Evolutionary conservation across 2,329 filamentous ascomycete genomes (phyloP).

Genomic region (Beauveria medogensis): DNA sequence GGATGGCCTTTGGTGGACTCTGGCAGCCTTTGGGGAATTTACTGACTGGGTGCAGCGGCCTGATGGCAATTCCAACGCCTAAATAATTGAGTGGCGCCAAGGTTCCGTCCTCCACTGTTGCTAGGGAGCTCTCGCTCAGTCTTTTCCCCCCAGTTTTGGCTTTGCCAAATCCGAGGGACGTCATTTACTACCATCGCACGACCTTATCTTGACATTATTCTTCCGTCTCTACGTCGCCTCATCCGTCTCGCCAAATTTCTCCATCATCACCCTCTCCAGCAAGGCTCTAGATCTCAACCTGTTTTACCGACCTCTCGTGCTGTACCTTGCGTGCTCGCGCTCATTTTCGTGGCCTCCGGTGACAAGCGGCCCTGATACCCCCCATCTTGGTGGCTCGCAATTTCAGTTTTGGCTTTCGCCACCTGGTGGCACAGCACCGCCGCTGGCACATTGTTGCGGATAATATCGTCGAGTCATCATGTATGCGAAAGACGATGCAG

Average conservation of each 20-base stretch:
- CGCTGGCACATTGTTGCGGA: slow-evolving; percentile 1
- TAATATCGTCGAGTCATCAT: not conserved
- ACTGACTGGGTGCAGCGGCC: not conserved
- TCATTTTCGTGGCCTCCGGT: not conserved
- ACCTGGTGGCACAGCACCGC: slow-evolving; percentile 3
- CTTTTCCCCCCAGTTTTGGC: slow-evolving; percentile 4
- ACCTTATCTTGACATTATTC: not conserved
- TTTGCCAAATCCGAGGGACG: slow-evolving; percentile 3
- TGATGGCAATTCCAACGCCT: not conserved
- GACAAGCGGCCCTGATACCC: slow-evolving; percentile 2
- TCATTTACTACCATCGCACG: slow-evolving; percentile 10
- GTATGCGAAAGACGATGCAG: slow-evolving; percentile 10
- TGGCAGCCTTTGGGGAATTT: not conserved
- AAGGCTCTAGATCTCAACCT: not conserved
- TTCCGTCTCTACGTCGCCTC: not conserved
- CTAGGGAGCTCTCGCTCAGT: too few relatives aligned
- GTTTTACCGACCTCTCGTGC: not conserved
- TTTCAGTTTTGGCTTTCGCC: slow-evolving; percentile 7
- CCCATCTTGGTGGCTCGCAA: slow-evolving; percentile 4
- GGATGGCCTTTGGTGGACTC: too few relatives aligned
- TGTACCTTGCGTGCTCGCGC: not conserved
- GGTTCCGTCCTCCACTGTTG: too few relatives aligned
- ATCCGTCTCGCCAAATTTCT: not conserved
- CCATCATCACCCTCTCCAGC: not conserved
- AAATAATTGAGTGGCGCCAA: not conserved